Conservation (phyloP, 169 alveolate species). For the Babesia bigemina region DNA sequence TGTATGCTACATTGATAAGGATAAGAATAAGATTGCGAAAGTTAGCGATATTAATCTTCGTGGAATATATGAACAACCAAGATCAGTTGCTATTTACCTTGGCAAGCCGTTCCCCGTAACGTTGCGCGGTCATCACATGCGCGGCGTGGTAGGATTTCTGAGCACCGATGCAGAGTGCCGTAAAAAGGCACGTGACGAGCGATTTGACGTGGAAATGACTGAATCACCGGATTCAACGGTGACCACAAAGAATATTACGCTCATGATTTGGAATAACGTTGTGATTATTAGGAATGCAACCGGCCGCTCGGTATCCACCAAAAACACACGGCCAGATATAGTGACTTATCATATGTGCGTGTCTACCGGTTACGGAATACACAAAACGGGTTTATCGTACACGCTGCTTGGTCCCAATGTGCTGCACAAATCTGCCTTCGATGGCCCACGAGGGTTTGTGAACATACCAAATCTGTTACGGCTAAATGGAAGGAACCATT, state of each 20-base stretch:
- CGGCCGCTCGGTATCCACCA: background rate
- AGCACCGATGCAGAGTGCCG: constrained; percentile 10
- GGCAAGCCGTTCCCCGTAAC: constrained; percentile 45
- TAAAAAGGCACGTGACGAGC: background rate
- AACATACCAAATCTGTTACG: background rate
- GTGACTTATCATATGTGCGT: background rate
- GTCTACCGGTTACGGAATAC: background rate
- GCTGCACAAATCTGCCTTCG: background rate
- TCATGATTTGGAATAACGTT: constrained; percentile 31
- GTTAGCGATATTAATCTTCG: background rate
- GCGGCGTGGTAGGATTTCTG: constrained; percentile 8
- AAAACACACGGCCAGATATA: background rate
- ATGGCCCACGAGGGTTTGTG: constrained; percentile 9
- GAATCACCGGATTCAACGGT: background rate
- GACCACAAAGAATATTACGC: constrained; percentile 3
- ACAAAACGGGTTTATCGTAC: background rate
- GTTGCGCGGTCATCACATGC: constrained; percentile 10
- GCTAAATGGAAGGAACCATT: background rate
- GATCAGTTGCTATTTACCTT: background rate
- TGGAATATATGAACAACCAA: background rate
- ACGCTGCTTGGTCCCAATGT: background rate
- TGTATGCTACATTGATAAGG: background rate
- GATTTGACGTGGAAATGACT: background rate
- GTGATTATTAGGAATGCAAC: constrained; percentile 10
- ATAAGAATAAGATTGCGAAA: background rate